Percentiles rank a stretch among this genome's conserved stretches.
Evolutionary conservation across 768 basidiomycete species (phyloP).

Genomic region (Fomitopsis pulvina): DNA sequence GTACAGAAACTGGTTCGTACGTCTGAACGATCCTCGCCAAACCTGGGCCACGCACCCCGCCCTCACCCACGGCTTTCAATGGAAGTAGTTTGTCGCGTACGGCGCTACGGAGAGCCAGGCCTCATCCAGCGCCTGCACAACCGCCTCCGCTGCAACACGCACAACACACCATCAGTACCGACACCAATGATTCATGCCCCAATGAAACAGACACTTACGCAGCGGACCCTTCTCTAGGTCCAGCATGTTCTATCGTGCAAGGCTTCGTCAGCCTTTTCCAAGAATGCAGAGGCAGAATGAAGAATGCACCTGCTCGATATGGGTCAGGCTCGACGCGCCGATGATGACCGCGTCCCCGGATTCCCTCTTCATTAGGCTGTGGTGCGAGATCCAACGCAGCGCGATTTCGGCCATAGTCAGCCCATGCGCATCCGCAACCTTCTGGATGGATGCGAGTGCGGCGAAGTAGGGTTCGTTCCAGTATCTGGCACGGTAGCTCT

Average conservation of each 20-base stretch:
- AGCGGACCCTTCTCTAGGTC: constrained; percentile 48
- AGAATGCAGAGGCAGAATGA: not conserved
- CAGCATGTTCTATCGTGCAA: constrained; percentile 33
- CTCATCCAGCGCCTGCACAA: constrained; percentile 41
- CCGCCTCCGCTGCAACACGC: constrained; percentile 35
- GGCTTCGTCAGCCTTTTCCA: not conserved
- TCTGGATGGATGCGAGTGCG: constrained; percentile 37
- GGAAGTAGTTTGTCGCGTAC: constrained; percentile 24
- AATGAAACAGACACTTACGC: constrained; percentile 9
- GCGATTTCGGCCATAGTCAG: constrained; percentile 36
- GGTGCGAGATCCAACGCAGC: constrained; percentile 43
- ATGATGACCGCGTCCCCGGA: constrained; percentile 49
- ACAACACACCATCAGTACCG: not conserved
- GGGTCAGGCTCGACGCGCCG: constrained; percentile 51
- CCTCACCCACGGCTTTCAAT: not conserved
- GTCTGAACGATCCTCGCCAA: no score
- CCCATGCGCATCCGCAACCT: constrained; percentile 30
- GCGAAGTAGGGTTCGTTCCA: constrained; percentile 51
- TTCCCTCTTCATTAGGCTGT: constrained; percentile 41
- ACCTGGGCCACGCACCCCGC: no score
- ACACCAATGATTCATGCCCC: not conserved
- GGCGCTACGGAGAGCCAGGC: constrained; percentile 42
- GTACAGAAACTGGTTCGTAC: no score
- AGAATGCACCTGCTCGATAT: constrained; percentile 42
- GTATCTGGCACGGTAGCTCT: constrained; percentile 32